Evolutionary conservation across 805 yeast genomes (phyloP), one percentile per base, ranked within the genome.

Genomic region (Candida lessepsii): DNA sequence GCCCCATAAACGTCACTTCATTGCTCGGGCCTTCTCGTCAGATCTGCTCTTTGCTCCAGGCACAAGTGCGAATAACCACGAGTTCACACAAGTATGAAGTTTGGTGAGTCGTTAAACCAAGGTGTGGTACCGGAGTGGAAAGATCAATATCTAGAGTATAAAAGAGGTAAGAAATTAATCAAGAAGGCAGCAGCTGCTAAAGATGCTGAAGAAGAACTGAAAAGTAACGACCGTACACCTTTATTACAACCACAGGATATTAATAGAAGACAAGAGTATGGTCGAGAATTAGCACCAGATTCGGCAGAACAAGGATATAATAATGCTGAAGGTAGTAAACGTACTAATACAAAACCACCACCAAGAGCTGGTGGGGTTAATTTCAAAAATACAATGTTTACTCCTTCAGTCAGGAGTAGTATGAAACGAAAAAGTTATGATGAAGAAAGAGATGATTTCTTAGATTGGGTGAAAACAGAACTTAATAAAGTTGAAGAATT

Each of bases 61-160:
- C n/a, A 29, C 3, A 18, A 30, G 33, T 30, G 33, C 33, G 33
- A 30, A 30, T 10, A 18, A 30, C 33, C 24, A 30, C 15, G 3
- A 19, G 11, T n/a, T n/a, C 14, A 10, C 10, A 10, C 9, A 4
- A 27, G 10, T 3, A 83, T 83, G 90, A 82, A 83, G 63, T 83
- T 83, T 55, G 83, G 81, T 9, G 83, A 79, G 46, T 78, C 84
- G 17, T 65, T 83, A 42, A 75, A 73, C 47, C 83, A 81, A 36
- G 82, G 82, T 41, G 71, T 80, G 26, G 84, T 85, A 41, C 96
- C 96, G 4, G 95, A 85, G 53, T 90, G 97, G 97, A 80, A 78
- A 53, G 82, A 79, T 39, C 81, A 81, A 53, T 90, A 90, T 55
- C 70, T 90, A 24, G 84, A 86, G 53, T 83, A 83, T 56, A 80